Base-by-base conservation (phyloP, 2,329 filamentous ascomycete species). In the Cercospora sp. region DNA sequence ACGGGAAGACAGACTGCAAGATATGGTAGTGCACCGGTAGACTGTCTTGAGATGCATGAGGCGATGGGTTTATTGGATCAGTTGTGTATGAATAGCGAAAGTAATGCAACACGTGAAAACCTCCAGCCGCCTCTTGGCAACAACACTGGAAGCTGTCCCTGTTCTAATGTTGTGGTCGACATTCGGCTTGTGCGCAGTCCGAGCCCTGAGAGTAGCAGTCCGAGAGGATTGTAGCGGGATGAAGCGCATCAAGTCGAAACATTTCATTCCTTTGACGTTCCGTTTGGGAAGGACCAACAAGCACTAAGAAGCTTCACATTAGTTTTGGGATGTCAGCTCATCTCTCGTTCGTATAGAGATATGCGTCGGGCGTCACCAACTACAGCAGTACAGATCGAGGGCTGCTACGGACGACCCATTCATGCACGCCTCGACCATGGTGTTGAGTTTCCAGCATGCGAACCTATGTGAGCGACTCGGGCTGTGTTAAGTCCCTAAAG, bases 11-110 rank as follows among this genome's bases (percentile, higher is more conserved):
- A 55, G 48, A 55, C 23, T 55, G 48, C 48, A 53, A 53, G 48
- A 53, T 53, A 53, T 53, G 48, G 48, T 53, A 53, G 48, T 53
- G 48, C 48, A 53, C 48, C 48, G 48, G 48, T 28, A 53, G 48
- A 53, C 48, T 53, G 48, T 53, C 48, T 53, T 26, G 48, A 5
- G 12, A 48, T 48, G 45, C 5, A 23, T 13, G 3, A 23, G n/a
- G 18, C 45, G 45, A 48, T 48, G 7, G 20, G 10, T 23, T 48
- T 10, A 48, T 48, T 48, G n/a, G 3, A 48, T 23, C 23, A 23
- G 45, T 48, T 42, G 20, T 23, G 45, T 48, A 48, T 48, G 18
- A 42, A 23, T 48, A 48, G 45, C 1, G 6, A 23, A 48, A 48
- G 18, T 18, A 48, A 48, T 48, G n/a, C n/a, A n/a, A n/a, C n/a